Evolutionary conservation across 2,329 filamentous ascomycete species (phyloP), one percentile per base, ranked within the genome.

Genomic region (Fusarium chlamydosporum): DNA sequence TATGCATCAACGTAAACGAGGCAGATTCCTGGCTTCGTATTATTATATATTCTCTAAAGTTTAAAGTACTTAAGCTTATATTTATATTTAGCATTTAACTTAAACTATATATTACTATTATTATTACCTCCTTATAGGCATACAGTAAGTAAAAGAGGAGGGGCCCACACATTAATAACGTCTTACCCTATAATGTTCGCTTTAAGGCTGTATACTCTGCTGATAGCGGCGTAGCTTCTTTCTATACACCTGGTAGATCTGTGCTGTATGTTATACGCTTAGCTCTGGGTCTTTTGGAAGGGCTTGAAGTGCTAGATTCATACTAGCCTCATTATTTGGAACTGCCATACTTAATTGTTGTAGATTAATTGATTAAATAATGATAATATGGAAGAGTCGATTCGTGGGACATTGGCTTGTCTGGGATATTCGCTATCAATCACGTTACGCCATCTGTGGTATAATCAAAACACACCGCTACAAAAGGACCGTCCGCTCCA

Each of bases 361-460:
- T 53, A 53, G 55, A 53, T 58, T 58, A 58, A 58, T 58, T 52
- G n/a, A 57, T 57, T n/a, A 58, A 58, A 58, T 58, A 58, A 53
- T 43, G 7, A 53, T 58, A 53, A 38, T 53, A 58, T 53, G n/a
- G 18, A 58, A 58, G 31, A 54, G 56, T 55, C 48, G 12, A 59
- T 56, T 56, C 27, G 15, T 50, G 18, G 43, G 53, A 50, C 33
- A 41, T 50, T 50, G 43, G 53, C 43, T 40, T 56, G 18, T 56
- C 56, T 54, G n/a, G 56, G 46, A 57, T 43, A 57, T 57, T 37
- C 7, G 46, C 47, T 58, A 58, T 53, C 23, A 58, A 58, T 58
- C 31, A 58, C 47, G 23, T 58, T 58, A 58, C 37, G 55, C 55
- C 26, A 43, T 43, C 38, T 57, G 20, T 42, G 20, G 43, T 56